These are phyloP conservation scores for Didymella pomorum DNA, from an alignment of 2,329 filamentous ascomycete genomes.

Conservation along the genomic window DNA sequence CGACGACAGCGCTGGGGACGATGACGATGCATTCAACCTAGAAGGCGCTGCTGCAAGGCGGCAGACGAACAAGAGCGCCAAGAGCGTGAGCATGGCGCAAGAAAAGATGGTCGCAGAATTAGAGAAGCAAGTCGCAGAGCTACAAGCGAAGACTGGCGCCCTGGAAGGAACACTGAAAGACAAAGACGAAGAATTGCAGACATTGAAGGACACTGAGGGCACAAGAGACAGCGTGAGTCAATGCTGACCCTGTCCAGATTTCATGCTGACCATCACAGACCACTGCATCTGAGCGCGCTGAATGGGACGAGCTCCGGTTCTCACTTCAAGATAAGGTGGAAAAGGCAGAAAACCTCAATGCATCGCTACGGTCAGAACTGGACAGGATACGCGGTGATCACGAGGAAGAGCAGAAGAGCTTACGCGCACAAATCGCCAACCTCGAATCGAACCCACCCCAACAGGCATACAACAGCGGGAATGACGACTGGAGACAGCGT, in stretches of 20 bases:
- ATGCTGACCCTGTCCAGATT: not conserved
- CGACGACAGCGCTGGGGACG: conserved; percentile 61
- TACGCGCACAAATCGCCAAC: conserved; percentile 70
- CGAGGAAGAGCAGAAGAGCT: conserved; percentile 66
- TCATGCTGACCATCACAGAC: conserved; percentile 43
- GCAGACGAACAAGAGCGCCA: conserved; percentile 56
- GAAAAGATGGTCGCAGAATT: conserved; percentile 72
- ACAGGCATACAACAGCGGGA: conserved; percentile 30
- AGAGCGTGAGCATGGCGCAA: conserved; percentile 45
- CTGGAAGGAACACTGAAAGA: conserved; percentile 74
- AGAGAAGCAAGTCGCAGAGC: conserved; percentile 75
- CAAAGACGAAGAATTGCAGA: conserved; percentile 75
- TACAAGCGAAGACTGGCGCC: conserved; percentile 75
- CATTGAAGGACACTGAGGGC: conserved; percentile 66
- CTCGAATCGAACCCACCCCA: conserved; percentile 40
- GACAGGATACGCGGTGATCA: conserved; percentile 76
- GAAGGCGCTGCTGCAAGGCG: conserved; percentile 55
- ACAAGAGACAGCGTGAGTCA: conserved; percentile 55
- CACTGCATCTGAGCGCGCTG: conserved; percentile 70
- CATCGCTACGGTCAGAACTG: conserved; percentile 80
- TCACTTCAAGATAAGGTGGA: conserved; percentile 76
- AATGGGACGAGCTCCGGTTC: conserved; percentile 71
- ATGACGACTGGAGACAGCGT: conserved; percentile 48
- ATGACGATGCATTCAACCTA: conserved; percentile 68
- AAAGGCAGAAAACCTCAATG: conserved; percentile 78